Evolutionary conservation across 306 rosid genomes (phyloP).

Genomic region (Prosopis cineraria): DNA sequence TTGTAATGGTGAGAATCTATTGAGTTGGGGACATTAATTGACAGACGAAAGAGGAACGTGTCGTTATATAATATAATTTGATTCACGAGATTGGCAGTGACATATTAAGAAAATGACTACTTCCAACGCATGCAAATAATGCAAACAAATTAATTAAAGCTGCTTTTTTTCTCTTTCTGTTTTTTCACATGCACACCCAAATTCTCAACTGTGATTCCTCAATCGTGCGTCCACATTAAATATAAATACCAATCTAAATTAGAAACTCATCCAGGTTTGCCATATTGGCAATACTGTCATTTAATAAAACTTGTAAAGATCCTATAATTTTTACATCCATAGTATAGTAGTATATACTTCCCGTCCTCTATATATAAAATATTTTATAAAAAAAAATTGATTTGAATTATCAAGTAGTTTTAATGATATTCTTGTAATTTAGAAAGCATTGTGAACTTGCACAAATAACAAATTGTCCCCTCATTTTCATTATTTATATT

Average conservation of each 20-base stretch:
- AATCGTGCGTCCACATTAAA: neutral
- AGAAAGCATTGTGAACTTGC: no score
- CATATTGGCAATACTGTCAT: neutral
- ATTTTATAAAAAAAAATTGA: no score
- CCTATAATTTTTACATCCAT: no score
- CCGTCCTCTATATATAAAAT: no score
- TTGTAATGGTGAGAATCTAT: neutral
- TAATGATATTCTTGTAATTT: no score
- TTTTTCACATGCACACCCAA: neutral
- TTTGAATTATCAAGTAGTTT: no score
- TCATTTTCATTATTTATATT: no score
- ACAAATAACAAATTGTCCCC: no score
- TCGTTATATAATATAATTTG: neutral
- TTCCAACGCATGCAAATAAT: neutral
- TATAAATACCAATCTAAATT: neutral
- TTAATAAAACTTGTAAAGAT: neutral
- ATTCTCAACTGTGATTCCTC: neutral
- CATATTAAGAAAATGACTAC: neutral
- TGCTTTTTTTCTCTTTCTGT: neutral
- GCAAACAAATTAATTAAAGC: neutral
- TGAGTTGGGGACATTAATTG: neutral
- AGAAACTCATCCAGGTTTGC: neutral
- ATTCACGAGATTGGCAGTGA: neutral
- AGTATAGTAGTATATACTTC: no score
- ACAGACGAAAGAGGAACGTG: neutral